phyloP scores from a whole-genome alignment of 306 rosid species.

The Purshia tridentata region DNA sequence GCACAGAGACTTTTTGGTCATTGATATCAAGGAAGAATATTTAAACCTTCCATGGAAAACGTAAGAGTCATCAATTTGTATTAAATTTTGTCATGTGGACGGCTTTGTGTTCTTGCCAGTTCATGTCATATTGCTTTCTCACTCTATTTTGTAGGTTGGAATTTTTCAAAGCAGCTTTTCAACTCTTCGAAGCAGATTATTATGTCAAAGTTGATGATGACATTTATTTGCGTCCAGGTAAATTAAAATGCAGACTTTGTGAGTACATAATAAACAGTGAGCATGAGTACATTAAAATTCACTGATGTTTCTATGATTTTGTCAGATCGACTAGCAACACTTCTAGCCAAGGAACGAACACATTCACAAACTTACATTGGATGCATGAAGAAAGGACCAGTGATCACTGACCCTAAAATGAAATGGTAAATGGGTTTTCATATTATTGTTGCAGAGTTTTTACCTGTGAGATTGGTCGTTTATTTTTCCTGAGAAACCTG shows the following conservation, averaged over 20 bases:
- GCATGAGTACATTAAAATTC: background rate
- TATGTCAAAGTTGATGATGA: slow-evolving; percentile 42
- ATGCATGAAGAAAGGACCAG: slow-evolving; percentile 50
- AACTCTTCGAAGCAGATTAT: slow-evolving; percentile 40
- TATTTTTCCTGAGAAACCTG: background rate
- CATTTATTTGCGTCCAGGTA: slow-evolving; percentile 46
- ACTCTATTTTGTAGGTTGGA: slow-evolving; percentile 24
- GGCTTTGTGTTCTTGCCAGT: slow-evolving; percentile 3
- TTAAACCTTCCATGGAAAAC: slow-evolving; percentile 29
- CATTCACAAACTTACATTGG: slow-evolving; percentile 40
- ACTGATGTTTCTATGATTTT: slow-evolving; percentile 7
- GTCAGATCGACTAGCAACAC: slow-evolving; percentile 39
- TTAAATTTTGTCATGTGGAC: background rate
- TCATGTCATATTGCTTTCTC: background rate
- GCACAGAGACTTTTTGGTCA: slow-evolving; percentile 35
- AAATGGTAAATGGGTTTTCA: slow-evolving; percentile 27
- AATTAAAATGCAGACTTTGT: background rate
- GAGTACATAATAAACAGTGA: background rate
- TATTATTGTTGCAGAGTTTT: background rate
- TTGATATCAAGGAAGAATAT: slow-evolving; percentile 39
- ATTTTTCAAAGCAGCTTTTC: slow-evolving; percentile 37
- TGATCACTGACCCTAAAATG: slow-evolving; percentile 35
- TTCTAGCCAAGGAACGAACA: slow-evolving; percentile 38
- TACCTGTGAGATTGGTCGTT: background rate
- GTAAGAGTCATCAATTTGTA: slow-evolving; percentile 1